Percentiles rank a stretch among this genome's conserved stretches.
These are phyloP conservation scores for Xylaria arbuscula DNA, from an alignment of 2,329 filamentous ascomycete genomes.

Conservation along the genomic window DNA sequence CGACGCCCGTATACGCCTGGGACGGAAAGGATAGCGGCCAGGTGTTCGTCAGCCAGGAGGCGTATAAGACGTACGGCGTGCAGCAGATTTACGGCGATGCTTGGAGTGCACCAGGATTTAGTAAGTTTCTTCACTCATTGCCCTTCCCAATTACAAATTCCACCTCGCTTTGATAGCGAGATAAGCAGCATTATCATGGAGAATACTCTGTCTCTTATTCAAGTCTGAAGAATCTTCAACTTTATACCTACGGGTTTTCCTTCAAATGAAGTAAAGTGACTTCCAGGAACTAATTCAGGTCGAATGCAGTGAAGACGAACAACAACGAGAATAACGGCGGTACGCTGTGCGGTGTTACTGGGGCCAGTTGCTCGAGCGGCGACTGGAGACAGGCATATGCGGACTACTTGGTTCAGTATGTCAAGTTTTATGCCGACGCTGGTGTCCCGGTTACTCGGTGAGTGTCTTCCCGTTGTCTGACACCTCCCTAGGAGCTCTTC, in stretches of 20 bases:
- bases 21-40: conserved; percentile 58
- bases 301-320: conserved; percentile 54
- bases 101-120: conserved; percentile 54
- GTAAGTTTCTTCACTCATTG: conserved; percentile 10
- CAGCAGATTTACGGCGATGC: conserved; percentile 53
- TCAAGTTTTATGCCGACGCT: conserved; percentile 52
- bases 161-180: too few species aligned
- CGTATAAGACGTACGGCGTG: conserved; percentile 51
- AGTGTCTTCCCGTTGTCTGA: conserved; percentile 12
- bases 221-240: neutral
- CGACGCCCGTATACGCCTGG: conserved; percentile 54
- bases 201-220: too few species aligned
- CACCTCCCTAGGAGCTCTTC: neutral
- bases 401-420: conserved; percentile 57
- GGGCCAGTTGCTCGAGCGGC: conserved; percentile 44
- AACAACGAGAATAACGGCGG: conserved; percentile 52
- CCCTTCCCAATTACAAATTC: neutral
- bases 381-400: conserved; percentile 58
- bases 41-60: conserved; percentile 59
- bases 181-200: neutral
- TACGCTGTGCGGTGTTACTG: conserved; percentile 53
- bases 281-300: neutral
- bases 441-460: conserved; percentile 48
- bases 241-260: neutral
- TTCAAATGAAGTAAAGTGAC: neutral